Evolutionary conservation across 2,329 filamentous ascomycete genomes (phyloP), one percentile per base, ranked within the genome.

Genomic region (Alternaria sp.): DNA sequence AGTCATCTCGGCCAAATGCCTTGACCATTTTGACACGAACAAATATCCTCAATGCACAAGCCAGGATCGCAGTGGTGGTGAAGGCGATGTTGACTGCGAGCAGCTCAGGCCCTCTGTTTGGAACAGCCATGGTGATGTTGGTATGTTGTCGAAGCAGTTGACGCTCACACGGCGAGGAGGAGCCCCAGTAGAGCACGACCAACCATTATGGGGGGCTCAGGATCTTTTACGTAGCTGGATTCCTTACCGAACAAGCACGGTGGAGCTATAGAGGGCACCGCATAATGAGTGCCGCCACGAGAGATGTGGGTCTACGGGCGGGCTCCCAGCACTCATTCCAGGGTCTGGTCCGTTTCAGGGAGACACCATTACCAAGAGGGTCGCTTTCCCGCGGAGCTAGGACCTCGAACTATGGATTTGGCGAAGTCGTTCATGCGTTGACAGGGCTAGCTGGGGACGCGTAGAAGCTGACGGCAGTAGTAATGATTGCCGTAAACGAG

Each of bases 1-100:
- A 78, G 56, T 78, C 76, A 56, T 78, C 76, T 16, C 68, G 22
- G 1, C 75, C 75, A 63, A 77, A 78, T 2, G 71, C 72, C 57
- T 73, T 76, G 5, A 78, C 75, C 70, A 78, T 73, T 24, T 56
- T 51, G 6, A 75, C 26, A 12, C 76, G 70, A 20, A 77, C 75
- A 55, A 68, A 75, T 46, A 68, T 70, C 65, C 76, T 61, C 44
- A 78, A 41, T 12, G 54, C 28, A 44, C 73, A 75, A 1, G 76
- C 68, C 26, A 72, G 54, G 2, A 73, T 30, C 0, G 76, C 74
- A 0, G 64, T 66, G 7, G 57, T 48, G 41, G 76, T 24, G 41
- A 78, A 77, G 8, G 66, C 62, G 42, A 74, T 64, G 51, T 76
- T 69, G 43, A 76, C 70, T 39, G 59, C 72, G 22, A 72, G 53